Percentiles rank a stretch among this genome's conserved stretches.
These are phyloP conservation scores for Epichloe uncinata DNA, from an alignment of 2,329 filamentous ascomycete genomes.

Conservation along the genomic window DNA sequence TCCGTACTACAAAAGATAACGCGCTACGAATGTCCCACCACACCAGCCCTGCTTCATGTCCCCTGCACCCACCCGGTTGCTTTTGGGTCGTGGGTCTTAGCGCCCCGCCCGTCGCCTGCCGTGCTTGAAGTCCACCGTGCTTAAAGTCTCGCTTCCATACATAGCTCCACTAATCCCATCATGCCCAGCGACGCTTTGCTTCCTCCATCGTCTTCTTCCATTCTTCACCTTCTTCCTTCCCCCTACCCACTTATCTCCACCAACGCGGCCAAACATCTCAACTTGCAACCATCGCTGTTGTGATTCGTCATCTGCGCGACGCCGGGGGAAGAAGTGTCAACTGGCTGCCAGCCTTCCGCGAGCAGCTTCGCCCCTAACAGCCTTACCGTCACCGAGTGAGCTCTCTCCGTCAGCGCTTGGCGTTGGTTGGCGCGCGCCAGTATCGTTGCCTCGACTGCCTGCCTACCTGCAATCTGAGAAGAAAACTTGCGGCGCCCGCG, in stretches of 20 bases:
- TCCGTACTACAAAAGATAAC: too few relatives aligned
- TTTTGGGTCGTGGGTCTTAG: conserved; percentile 5
- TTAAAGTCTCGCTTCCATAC: conserved; percentile 10
- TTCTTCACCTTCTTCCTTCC: conserved; percentile 13
- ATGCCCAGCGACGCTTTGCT: conserved; percentile 10
- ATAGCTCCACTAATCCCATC: conserved; percentile 13
- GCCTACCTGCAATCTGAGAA: not conserved
- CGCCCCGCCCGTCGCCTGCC: conserved; percentile 3
- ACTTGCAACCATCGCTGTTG: conserved; percentile 8
- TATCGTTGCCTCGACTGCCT: not conserved
- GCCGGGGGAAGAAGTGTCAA: not conserved
- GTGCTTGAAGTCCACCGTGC: not conserved
- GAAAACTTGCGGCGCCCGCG: not conserved
- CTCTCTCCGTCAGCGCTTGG: not conserved
- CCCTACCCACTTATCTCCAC: conserved; percentile 15
- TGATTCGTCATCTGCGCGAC: conserved; percentile 3
- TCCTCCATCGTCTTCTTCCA: conserved; percentile 15
- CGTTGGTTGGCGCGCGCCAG: conserved; percentile 1
- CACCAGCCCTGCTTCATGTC: conserved; percentile 1
- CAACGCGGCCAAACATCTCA: conserved; percentile 10
- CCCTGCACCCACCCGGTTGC: conserved; percentile 7
- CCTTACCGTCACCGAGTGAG: not conserved
- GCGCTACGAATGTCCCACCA: too few relatives aligned
- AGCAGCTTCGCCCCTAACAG: not conserved
- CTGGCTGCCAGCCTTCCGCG: not conserved